Conservation (phyloP, 805 yeast species). For the Kluyveromyces siamensis region DNA sequence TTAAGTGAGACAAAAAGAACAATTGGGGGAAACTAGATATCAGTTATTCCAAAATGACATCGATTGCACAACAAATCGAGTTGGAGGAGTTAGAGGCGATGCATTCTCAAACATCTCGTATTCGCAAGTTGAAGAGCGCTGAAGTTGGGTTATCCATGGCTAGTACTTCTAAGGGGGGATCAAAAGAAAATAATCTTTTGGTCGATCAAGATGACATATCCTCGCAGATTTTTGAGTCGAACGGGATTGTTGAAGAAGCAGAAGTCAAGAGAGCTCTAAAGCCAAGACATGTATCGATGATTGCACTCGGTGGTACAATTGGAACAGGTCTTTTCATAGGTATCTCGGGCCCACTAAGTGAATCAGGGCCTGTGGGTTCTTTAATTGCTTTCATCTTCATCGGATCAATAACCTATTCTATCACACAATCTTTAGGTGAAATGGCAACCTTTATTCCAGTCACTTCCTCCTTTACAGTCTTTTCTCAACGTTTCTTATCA, state of each 20-base stretch:
- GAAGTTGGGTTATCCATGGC: not conserved
- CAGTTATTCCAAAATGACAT: not conserved
- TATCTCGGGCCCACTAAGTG: slow-evolving; percentile 42
- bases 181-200: not conserved
- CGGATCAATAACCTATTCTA: slow-evolving; percentile 55
- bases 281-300: slow-evolving; percentile 64
- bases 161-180: not conserved
- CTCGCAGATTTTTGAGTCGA: not conserved
- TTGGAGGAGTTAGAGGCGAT: not conserved
- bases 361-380: slow-evolving; percentile 64
- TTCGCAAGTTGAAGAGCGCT: not conserved
- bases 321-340: slow-evolving; percentile 74
- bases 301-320: slow-evolving; percentile 72
- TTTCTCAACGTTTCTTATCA: slow-evolving; percentile 57
- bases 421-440: slow-evolving; percentile 68
- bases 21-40: not conserved
- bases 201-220: slow-evolving; percentile 9
- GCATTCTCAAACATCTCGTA: not conserved
- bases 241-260: slow-evolving; percentile 25
- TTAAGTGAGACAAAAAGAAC: not conserved
- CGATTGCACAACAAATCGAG: slow-evolving; percentile 13
- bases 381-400: slow-evolving; percentile 57
- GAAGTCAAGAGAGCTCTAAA: slow-evolving; percentile 52
- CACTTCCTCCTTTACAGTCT: slow-evolving; percentile 57
- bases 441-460: slow-evolving; percentile 75